phyloP scores from a whole-genome alignment of 768 basidiomycete genomes.

The Lactarius sanguifluus region DNA sequence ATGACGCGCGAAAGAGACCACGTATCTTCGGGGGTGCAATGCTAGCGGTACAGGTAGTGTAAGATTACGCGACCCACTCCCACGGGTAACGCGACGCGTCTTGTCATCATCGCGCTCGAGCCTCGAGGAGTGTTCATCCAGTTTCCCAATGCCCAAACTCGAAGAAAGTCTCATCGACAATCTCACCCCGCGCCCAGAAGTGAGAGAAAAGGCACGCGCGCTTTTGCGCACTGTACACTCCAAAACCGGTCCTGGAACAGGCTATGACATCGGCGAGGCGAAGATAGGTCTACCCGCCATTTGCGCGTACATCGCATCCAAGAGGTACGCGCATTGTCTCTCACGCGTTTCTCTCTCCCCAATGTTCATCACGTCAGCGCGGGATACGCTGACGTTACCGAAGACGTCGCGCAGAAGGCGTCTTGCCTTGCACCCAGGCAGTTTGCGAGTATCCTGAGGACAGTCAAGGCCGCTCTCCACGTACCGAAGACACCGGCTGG shows the following conservation, averaged over 20 bases:
- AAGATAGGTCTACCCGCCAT: constrained; percentile 48
- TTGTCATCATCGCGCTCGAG: constrained; percentile 2
- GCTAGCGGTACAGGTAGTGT: neutral
- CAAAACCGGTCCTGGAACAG: constrained; percentile 51
- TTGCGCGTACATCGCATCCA: constrained; percentile 51
- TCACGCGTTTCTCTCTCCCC: neutral
- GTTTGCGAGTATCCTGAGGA: constrained; percentile 33
- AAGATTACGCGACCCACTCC: constrained; percentile 11
- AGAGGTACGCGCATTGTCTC: constrained; percentile 38
- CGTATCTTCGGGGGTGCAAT: neutral
- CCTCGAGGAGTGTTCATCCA: neutral
- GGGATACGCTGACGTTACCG: constrained; percentile 34
- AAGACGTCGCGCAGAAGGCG: constrained; percentile 36
- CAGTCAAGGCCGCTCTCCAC: constrained; percentile 32
- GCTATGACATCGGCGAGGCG: constrained; percentile 43
- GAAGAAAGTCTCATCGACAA: constrained; percentile 27
- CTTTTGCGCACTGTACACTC: constrained; percentile 41
- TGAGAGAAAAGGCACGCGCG: constrained; percentile 36
- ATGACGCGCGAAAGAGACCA: neutral
- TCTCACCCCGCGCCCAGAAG: constrained; percentile 34
- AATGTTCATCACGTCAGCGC: constrained; percentile 27
- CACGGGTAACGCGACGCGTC: constrained; percentile 17
- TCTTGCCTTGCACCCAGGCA: constrained; percentile 37
- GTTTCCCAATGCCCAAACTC: constrained; percentile 17
- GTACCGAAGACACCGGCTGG: constrained; percentile 5